Conservation (phyloP, 306 rosid species). For the Ammopiptanthus mongolicus region DNA sequence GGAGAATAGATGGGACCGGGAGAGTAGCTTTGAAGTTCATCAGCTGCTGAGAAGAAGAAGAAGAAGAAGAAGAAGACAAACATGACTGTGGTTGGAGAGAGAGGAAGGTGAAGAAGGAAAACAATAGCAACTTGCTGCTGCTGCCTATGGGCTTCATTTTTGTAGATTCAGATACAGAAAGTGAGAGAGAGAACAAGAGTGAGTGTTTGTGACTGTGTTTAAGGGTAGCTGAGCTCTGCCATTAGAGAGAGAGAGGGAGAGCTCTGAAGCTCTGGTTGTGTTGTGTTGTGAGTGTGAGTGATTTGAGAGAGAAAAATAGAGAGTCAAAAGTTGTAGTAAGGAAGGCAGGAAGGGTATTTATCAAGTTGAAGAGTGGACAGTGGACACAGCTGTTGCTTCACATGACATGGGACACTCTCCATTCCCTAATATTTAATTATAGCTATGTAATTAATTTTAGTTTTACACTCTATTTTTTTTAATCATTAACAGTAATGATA, state of each 20-base stretch:
- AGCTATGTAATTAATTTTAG: not conserved
- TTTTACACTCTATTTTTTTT: not conserved
- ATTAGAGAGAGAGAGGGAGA: constrained; percentile 47
- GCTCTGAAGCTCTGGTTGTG: constrained; percentile 33
- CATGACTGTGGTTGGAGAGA: not conserved
- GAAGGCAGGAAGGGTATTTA: constrained; percentile 81
- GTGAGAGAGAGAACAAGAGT: not conserved
- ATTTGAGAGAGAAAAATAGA: constrained; percentile 6
- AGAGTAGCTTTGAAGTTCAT: constrained; percentile 67
- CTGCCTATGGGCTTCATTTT: constrained; percentile 25
- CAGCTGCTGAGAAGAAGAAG: constrained; percentile 26
- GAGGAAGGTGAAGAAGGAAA: constrained; percentile 10
- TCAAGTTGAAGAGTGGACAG: constrained; percentile 45
- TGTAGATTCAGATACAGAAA: not conserved
- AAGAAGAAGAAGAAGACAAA: not conserved
- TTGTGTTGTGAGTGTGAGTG: no score
- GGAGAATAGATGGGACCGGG: constrained; percentile 38
- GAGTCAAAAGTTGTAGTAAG: constrained; percentile 63
- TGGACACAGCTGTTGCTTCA: constrained; percentile 72
- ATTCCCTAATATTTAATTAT: not conserved
- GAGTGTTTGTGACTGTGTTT: not conserved
- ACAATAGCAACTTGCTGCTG: not conserved
- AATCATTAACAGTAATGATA: not conserved
- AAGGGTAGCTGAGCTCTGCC: constrained; percentile 47
- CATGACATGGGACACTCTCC: constrained; percentile 69